A percentile compares a stretch with the other conserved stretches of the same genome.
Evolutionary conservation across 129 eudicot species (phyloP).

Genomic region (Ambrosia artemisiifolia): DNA sequence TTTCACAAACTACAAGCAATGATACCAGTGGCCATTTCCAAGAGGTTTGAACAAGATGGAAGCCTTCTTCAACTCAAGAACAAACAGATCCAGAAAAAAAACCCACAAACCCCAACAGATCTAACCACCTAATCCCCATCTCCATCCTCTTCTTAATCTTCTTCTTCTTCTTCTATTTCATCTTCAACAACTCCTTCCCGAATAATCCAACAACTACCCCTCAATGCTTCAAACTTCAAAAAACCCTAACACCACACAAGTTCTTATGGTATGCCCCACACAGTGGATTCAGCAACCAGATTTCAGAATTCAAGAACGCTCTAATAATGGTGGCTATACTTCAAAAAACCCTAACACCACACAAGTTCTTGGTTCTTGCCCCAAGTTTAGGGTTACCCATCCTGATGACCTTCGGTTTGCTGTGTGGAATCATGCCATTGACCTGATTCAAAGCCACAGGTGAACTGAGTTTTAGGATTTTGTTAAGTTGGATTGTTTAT

Average conservation of each 20-base stretch:
- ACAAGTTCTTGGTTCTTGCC: slow-evolving; percentile 98
- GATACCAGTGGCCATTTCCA: too few relatives aligned
- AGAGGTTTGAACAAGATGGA: slow-evolving; percentile 35
- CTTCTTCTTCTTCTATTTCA: slow-evolving; percentile 37
- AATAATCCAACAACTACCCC: slow-evolving; percentile 20
- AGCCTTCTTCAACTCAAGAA: slow-evolving; percentile 11
- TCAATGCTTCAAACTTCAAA: neutral
- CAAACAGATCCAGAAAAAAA: slow-evolving; percentile 48
- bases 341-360: too few relatives aligned
- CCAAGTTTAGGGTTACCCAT: slow-evolving; percentile 78
- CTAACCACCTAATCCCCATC: slow-evolving; percentile 37
- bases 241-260: slow-evolving; percentile 35
- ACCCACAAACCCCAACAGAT: slow-evolving; percentile 19
- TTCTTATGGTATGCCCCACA: slow-evolving; percentile 91
- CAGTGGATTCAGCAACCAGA: slow-evolving; percentile 99
- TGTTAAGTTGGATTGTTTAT: too few relatives aligned
- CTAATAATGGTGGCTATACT: slow-evolving; percentile 60
- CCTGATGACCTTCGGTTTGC: slow-evolving; percentile 56
- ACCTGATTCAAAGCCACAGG: slow-evolving; percentile 62
- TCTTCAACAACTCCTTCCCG: slow-evolving; percentile 42
- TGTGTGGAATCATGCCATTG: slow-evolving; percentile 77
- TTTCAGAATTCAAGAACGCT: slow-evolving; percentile 85
- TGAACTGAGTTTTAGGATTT: neutral
- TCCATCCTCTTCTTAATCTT: slow-evolving; percentile 33
- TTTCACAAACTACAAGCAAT: too few relatives aligned